Conservation (phyloP, 805 yeast genomes). For the Maudiozyma bulderi region DNA sequence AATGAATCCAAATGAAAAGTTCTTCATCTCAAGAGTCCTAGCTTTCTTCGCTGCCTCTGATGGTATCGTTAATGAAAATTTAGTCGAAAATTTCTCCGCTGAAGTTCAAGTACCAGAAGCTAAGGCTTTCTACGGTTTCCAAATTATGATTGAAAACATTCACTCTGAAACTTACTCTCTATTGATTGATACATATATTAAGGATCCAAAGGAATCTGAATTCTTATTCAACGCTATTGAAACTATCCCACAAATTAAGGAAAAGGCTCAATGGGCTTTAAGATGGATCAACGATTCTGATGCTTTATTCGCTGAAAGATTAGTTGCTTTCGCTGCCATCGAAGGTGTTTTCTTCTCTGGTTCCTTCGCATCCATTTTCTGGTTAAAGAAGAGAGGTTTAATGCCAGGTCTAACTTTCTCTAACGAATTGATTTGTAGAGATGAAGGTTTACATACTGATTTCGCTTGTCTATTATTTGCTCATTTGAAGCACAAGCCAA, state of each 20-base stretch:
- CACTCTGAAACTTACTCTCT: conserved; percentile 96
- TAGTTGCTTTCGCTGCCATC: conserved; percentile 96
- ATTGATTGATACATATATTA: conserved; percentile 88
- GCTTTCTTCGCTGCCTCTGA: conserved; percentile 99
- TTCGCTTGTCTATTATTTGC: conserved; percentile 93
- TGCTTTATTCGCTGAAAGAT: conserved; percentile 88
- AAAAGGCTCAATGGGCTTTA: conserved; percentile 98
- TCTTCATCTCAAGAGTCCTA: conserved; percentile 80
- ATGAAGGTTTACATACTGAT: conserved; percentile 97
- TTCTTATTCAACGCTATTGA: conserved; percentile 92
- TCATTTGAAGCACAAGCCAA: conserved; percentile 85
- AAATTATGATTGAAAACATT: conserved; percentile 98
- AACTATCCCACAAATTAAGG: conserved; percentile 89
- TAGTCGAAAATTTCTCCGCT: conserved; percentile 94
- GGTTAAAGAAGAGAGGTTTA: conserved; percentile 97
- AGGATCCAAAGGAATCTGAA: conserved; percentile 89
- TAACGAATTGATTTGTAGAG: conserved; percentile 94
- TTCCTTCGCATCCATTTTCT: conserved; percentile 94
- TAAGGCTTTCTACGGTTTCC: conserved; percentile 97
- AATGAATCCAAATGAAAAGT: conserved; percentile 86
- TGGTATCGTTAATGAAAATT: conserved; percentile 95
- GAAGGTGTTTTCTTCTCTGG: conserved; percentile 99
- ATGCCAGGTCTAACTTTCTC: conserved; percentile 99
- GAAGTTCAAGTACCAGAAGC: conserved; percentile 98
- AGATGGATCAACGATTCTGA: conserved; percentile 89